Base-by-base conservation (phyloP, 805 yeast species). In the Wickerhamiella australiensis region DNA sequence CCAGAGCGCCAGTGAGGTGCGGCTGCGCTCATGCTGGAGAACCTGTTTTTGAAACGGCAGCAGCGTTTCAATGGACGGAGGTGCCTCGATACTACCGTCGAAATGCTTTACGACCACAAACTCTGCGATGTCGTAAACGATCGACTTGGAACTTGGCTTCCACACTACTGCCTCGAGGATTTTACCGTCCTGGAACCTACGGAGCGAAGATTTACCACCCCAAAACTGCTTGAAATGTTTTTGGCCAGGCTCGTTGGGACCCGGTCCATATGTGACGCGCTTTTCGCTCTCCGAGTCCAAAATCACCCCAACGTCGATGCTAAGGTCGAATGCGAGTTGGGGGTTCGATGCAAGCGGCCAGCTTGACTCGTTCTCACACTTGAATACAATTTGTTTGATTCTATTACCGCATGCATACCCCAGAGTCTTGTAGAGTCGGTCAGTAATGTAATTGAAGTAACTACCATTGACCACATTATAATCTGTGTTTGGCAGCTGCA, bases 161-260 rank as follows among this genome's bases (percentile, higher is more conserved):
- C 97, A 92, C 26, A 87, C 82, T 50, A 92, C 94, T 63, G 95
- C 84, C 65, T 92, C 94, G 54, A 78, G 80, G 52, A 92, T 87
- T 3, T 82, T 72, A 35, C 96, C 96, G 65, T 92, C 95, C 61
- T 85, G 87, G 69, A 90, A 92, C 62, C 92, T 78, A 70, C 99
- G 78, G 50, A 92, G 71, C 12, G 92, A 85, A 0, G 94, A 79
- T 56, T 77, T 81, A 8, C 75, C 61, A 9, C 96, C 96, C 99
- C 99, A 92, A 61, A 92, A 88, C 5, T 76, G 68, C 56, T 83
- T 77, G 68, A 92, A 92, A 49, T 74, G 71, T 5, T 75, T 68
- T 23, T 68, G 77, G 13, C 73, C 78, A 22, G 77, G 82, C 36
- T 76, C 76, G 12, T 70, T 70, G 54, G 80, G 78, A 35, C 70